Evolutionary conservation across 768 basidiomycete species (phyloP).

Genomic region (Rhodotorula diobovata): DNA sequence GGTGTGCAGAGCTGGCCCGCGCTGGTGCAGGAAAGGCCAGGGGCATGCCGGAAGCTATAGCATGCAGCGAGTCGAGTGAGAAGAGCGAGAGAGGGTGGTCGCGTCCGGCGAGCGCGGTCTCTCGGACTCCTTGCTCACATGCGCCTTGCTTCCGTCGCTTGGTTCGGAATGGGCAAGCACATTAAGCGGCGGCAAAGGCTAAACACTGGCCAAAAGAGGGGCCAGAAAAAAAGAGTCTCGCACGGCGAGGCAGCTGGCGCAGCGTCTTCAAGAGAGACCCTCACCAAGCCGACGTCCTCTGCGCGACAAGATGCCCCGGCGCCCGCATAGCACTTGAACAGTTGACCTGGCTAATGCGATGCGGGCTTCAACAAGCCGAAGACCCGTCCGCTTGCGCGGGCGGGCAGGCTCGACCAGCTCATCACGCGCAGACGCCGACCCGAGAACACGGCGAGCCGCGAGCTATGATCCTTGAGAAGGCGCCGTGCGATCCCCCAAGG

Average conservation of each 20-base stretch:
- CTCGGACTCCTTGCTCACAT: no score
- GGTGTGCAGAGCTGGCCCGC: neutral
- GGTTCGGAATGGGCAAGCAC: no score
- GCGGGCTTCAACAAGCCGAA: conserved; percentile 12
- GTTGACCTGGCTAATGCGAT: conserved; percentile 15
- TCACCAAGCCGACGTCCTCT: conserved; percentile 27
- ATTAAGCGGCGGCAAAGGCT: no score
- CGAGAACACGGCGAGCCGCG: conserved; percentile 14
- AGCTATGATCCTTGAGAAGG: conserved; percentile 6
- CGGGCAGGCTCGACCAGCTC: conserved; percentile 1
- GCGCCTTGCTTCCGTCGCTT: no score
- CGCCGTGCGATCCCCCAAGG: conserved; percentile 15
- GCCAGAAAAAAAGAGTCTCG: conserved; percentile 14
- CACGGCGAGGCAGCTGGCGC: conserved; percentile 22
- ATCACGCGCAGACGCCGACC: conserved; percentile 28
- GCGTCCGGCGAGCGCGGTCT: no score
- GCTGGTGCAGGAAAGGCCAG: neutral
- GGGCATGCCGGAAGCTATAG: neutral
- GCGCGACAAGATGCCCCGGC: conserved; percentile 29
- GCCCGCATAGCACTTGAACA: conserved; percentile 5
- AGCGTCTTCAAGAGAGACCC: conserved; percentile 25
- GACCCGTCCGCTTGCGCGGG: conserved; percentile 13
- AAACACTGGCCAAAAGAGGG: neutral
- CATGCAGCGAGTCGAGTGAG: neutral
- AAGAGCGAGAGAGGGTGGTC: neutral